These are phyloP conservation scores for Lentinula guzmanii DNA, from an alignment of 768 basidiomycete species.

Conservation along the genomic window DNA sequence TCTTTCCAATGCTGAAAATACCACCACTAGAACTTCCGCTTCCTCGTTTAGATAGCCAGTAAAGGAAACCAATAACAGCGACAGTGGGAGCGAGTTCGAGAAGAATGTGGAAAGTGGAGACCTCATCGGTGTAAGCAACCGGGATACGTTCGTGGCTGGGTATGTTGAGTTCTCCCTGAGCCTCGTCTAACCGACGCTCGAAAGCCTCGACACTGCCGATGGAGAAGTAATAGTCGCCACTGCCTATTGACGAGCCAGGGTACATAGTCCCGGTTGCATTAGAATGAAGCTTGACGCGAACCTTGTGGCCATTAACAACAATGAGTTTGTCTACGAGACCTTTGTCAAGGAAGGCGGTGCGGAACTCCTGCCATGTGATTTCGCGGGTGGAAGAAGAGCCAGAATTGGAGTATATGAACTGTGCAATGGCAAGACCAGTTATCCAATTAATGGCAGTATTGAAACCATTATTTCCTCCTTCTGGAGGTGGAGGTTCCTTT, in stretches of 20 bases:
- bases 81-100: slow-evolving; percentile 95
- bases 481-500: slow-evolving; percentile 39
- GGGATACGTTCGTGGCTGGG: slow-evolving; percentile 92
- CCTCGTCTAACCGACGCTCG: slow-evolving; percentile 91
- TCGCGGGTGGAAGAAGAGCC: slow-evolving; percentile 61
- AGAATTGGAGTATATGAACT: slow-evolving; percentile 60
- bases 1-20: slow-evolving; percentile 97
- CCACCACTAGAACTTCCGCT: slow-evolving; percentile 70
- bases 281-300: slow-evolving; percentile 89
- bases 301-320: slow-evolving; percentile 86
- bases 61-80: slow-evolving; percentile 82
- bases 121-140: slow-evolving; percentile 94
- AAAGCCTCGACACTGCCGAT: slow-evolving; percentile 97
- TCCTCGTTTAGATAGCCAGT: slow-evolving; percentile 79
- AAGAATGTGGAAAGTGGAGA: slow-evolving; percentile 73
- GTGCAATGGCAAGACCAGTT: slow-evolving; percentile 48
- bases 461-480: slow-evolving; percentile 38
- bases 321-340: slow-evolving; percentile 91
- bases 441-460: slow-evolving; percentile 53
- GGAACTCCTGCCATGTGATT: slow-evolving; percentile 99
- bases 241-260: slow-evolving; percentile 44
- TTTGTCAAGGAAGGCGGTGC: slow-evolving; percentile 93
- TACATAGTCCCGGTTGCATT: slow-evolving; percentile 82
- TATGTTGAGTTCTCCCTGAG: slow-evolving; percentile 88
- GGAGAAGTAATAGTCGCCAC: slow-evolving; percentile 84